Evolutionary conservation across 108 stramenopile species (phyloP), one percentile per base, ranked within the genome.

Genomic region (Cyclotella choctawhatcheeana): DNA sequence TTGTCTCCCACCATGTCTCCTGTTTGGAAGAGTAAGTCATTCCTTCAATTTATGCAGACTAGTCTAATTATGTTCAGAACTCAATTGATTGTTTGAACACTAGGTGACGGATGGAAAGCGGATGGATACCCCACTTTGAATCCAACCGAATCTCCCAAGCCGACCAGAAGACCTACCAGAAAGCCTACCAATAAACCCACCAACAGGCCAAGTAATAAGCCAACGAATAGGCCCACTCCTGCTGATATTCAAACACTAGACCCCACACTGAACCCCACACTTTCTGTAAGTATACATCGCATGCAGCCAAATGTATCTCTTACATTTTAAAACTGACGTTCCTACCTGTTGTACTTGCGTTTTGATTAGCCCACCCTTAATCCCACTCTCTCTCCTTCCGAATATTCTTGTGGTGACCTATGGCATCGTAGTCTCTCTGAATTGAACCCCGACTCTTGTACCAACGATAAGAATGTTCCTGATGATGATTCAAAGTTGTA

Each of bases 391-490:
- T 55, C 29, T 27, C 54, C 54, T 27, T 29, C 54, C 5, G 5
- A 43, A 21, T 60, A 21, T 20, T 26, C 59, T 0, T 60, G 59
- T 24, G 59, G 59, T 24, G 13, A 40, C 0, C 22, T 12, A 10
- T 60, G 59, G 59, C 59, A 60, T 40, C 59, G 59, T n/a, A 43
- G 37, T 24, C 34, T 20, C 20, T 27, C n/a, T 37, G 21, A 1
- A 2, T 35, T 60, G 21, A 60, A 60, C 59, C 59, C 59, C 10
- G 40, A 60, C 22, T 60, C 59, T 2, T 60, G 59, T 35, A 60
- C 59, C 59, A 60, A 60, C 13, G 59, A 60, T 29, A 40, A 60
- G 6, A 40, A 60, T 18, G 2, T 5, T 24, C 59, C 59, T 13
- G 5, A 35, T 60, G 59, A 60, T 20, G 1, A 2, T 5, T 60